Base-by-base conservation (phyloP, 1,284 basidiomycete genomes). In the Ganoderma boninense region DNA sequence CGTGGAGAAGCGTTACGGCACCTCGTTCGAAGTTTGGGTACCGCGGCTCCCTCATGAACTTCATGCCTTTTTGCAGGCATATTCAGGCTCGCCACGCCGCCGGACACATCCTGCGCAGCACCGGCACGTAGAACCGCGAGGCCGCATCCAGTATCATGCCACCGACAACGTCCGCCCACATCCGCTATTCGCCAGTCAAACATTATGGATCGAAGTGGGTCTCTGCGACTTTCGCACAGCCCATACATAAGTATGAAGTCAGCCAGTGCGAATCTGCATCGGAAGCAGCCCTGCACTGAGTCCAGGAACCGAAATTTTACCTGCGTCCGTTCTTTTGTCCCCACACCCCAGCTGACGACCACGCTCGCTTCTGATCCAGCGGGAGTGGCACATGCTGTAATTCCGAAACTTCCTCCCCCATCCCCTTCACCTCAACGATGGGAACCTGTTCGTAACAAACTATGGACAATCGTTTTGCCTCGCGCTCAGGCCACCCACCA, bases 371-470 rank as follows among this genome's bases (percentile, higher is more conserved):
- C 63, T 20, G 56, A 35, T 5, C 18, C 20, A 46, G 32, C n/a
- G 38, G 26, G 49, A 49, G 35, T 49, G 16, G 23, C 69, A 63
- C 71, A 67, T 70, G 67, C 66, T 64, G 46, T 29, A 23, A 38
- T 23, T 8, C n/a, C 43, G 54, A 43, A 42, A 54, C 35, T 35
- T 29, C 46, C n/a, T 16, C 64, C 52, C 57, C 56, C 29, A 4
- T 35, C 29, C 42, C 26, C 42, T 42, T 59, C 10, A 10, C 40
- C 42, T 18, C 42, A 20, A 26, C 49, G 44, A 52, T 71, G 68
- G 64, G 69, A 68, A 42, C 32, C 67, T 73, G 38, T 35, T 68
- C 72, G 72, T 71, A 66, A 73, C 29, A 32, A 32, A 32, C 32
- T 16, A 29, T 49, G 66, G 68, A 38, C 63, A 59, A 68, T 69